Evolutionary conservation across 176 grass and related monocot species (phyloP).

Genomic region (Urochloa ruziziensis): DNA sequence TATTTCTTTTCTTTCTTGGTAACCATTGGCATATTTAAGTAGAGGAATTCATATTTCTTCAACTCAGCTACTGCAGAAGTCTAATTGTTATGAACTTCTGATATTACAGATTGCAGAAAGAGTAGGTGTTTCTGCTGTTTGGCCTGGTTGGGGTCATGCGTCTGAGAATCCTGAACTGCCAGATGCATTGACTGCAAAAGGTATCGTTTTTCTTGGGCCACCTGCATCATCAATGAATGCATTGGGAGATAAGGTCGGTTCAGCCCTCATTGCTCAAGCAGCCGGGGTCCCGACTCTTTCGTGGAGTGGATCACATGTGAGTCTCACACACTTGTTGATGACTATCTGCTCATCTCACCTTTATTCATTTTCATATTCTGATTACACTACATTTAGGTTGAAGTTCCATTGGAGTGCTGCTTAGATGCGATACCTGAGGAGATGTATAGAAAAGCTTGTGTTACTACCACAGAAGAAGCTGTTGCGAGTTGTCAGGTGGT

Average conservation of each 20-base stretch:
- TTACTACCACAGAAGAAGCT: slow-evolving; percentile 92
- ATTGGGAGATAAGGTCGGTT: slow-evolving; percentile 96
- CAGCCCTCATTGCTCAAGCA: slow-evolving; percentile 97
- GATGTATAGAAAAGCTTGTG: slow-evolving; percentile 94
- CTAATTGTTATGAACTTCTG: not conserved
- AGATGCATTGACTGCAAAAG: slow-evolving; percentile 68
- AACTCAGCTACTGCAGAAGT: not conserved
- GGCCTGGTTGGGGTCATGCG: slow-evolving; percentile 99
- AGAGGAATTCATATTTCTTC: not conserved
- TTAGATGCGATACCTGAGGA: slow-evolving; percentile 76
- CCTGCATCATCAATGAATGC: slow-evolving; percentile 86
- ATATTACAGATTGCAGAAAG: slow-evolving; percentile 69
- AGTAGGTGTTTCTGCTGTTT: slow-evolving; percentile 85
- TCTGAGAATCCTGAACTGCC: slow-evolving; percentile 98
- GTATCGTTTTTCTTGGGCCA: slow-evolving; percentile 90
- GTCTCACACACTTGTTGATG: slow-evolving; percentile 29
- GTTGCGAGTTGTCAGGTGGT: slow-evolving; percentile 88
- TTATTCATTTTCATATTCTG: slow-evolving; percentile 1
- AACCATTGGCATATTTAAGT: not conserved
- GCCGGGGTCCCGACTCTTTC: slow-evolving; percentile 92
- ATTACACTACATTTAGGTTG: slow-evolving; percentile 48
- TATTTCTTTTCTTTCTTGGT: not conserved
- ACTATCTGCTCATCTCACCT: slow-evolving; percentile 5
- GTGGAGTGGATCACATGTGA: slow-evolving; percentile 97
- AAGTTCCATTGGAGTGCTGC: slow-evolving; percentile 71